Percentiles rank a stretch among this genome's conserved stretches.
These are phyloP conservation scores for Populus nigra DNA, from an alignment of 345 rosid species.

Conservation along the genomic window DNA sequence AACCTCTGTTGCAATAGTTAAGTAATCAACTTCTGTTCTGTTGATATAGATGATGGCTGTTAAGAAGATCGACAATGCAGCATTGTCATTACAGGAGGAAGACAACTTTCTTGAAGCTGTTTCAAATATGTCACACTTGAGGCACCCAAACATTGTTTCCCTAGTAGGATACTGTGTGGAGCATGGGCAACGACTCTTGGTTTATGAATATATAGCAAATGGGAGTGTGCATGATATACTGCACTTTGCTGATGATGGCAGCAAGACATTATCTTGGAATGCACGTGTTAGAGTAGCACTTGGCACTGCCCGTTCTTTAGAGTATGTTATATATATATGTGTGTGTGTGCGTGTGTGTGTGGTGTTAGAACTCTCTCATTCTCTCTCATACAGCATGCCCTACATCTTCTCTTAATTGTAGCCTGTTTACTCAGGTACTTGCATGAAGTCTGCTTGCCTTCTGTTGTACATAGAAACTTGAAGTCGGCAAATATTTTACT, in stretches of 20 bases:
- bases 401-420: slow-evolving; percentile 18
- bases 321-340: slow-evolving; percentile 53
- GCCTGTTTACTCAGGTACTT: slow-evolving; percentile 58
- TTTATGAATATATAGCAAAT: slow-evolving; percentile 69
- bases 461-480: slow-evolving; percentile 93
- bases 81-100: slow-evolving; percentile 87
- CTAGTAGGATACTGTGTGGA: slow-evolving; percentile 88
- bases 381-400: background rate
- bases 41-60: slow-evolving; percentile 65
- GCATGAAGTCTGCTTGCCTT: slow-evolving; percentile 99
- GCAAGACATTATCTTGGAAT: slow-evolving; percentile 78
- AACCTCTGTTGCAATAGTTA: slow-evolving; percentile 1
- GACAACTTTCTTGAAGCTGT: slow-evolving; percentile 89
- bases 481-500: slow-evolving; percentile 95
- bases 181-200: slow-evolving; percentile 94
- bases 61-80: slow-evolving; percentile 92
- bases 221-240: slow-evolving; percentile 86
- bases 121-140: slow-evolving; percentile 84
- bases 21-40: slow-evolving; percentile 14
- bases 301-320: slow-evolving; percentile 95
- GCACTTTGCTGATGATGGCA: slow-evolving; percentile 71
- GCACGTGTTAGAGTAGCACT: slow-evolving; percentile 97
- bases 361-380: background rate
- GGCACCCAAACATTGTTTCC: slow-evolving; percentile 89
- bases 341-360: background rate